phyloP scores from a whole-genome alignment of 2,329 filamentous ascomycete genomes.

The Septoria petroselini region DNA sequence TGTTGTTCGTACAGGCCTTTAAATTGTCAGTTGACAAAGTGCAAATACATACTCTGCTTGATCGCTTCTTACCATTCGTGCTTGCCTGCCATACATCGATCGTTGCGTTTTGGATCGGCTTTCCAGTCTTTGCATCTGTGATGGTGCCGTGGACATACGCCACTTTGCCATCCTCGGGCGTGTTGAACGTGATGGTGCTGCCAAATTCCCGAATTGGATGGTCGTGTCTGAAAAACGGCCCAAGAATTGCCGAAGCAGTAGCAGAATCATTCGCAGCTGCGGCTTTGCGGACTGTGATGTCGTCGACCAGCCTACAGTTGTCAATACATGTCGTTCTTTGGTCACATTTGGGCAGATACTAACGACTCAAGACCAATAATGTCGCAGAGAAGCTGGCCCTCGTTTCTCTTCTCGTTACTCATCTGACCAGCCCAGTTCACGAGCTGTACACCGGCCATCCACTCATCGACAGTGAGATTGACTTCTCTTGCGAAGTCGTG shows the following conservation, averaged over 20 bases:
- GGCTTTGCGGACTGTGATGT: conserved; percentile 69
- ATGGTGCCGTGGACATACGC: conserved; percentile 65
- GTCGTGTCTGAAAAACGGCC: conserved; percentile 77
- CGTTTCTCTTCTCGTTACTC: conserved; percentile 61
- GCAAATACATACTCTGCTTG: no score
- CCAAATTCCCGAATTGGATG: conserved; percentile 69
- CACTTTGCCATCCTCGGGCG: conserved; percentile 52
- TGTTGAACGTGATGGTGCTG: conserved; percentile 57
- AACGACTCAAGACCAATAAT: conserved; percentile 54
- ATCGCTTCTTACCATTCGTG: conserved; percentile 52
- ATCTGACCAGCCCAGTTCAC: conserved; percentile 62
- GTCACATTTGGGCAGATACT: no score
- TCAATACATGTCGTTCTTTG: no score
- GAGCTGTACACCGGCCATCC: conserved; percentile 55
- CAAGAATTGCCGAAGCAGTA: conserved; percentile 76
- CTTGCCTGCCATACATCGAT: conserved; percentile 79
- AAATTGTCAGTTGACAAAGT: no score
- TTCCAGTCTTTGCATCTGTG: conserved; percentile 57
- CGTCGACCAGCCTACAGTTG: conserved; percentile 58
- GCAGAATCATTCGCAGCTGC: conserved; percentile 50
- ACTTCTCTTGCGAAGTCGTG: conserved; percentile 60
- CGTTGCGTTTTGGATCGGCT: conserved; percentile 62
- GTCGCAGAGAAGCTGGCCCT: conserved; percentile 60
- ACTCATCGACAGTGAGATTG: conserved; percentile 58
- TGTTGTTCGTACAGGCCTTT: conserved; percentile 63